phyloP scores from a whole-genome alignment of 495 filamentous ascomycete genomes.

The Hapsidospora chrysogenum region DNA sequence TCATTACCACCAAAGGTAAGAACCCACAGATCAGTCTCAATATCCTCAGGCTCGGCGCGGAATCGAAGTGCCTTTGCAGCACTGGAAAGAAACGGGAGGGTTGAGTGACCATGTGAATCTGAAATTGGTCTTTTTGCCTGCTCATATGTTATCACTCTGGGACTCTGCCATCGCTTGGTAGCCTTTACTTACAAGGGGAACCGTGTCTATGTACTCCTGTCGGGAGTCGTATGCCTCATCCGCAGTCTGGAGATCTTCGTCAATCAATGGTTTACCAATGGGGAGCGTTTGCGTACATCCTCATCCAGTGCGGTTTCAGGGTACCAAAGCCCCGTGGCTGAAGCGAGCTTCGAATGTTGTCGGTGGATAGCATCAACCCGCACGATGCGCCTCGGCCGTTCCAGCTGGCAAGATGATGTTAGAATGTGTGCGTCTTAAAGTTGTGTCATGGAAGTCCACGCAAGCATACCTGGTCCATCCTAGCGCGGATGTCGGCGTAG shows the following conservation, averaged over 20 bases:
- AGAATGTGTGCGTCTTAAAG: background rate
- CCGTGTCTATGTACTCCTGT: background rate
- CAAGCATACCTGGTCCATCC: background rate
- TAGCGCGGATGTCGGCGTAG: background rate
- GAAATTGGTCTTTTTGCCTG: background rate
- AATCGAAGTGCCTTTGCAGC: background rate
- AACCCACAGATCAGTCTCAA: background rate
- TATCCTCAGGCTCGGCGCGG: background rate
- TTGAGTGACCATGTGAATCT: background rate
- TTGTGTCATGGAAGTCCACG: no score
- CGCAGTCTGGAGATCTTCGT: background rate
- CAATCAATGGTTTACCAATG: background rate
- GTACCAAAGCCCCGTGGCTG: background rate
- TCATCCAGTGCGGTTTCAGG: no score
- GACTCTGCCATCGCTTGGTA: background rate
- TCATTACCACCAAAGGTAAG: background rate
- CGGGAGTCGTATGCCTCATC: background rate
- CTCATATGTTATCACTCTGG: background rate
- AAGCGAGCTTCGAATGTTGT: background rate
- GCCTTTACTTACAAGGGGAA: background rate
- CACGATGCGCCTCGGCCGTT: no score
- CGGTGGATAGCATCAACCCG: background rate
- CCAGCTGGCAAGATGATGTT: background rate
- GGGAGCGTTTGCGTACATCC: background rate
- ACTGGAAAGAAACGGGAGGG: background rate